Evolutionary conservation across 23 red algal genomes (phyloP).

Genomic region (Cyanidioschyzon merolae): DNA sequence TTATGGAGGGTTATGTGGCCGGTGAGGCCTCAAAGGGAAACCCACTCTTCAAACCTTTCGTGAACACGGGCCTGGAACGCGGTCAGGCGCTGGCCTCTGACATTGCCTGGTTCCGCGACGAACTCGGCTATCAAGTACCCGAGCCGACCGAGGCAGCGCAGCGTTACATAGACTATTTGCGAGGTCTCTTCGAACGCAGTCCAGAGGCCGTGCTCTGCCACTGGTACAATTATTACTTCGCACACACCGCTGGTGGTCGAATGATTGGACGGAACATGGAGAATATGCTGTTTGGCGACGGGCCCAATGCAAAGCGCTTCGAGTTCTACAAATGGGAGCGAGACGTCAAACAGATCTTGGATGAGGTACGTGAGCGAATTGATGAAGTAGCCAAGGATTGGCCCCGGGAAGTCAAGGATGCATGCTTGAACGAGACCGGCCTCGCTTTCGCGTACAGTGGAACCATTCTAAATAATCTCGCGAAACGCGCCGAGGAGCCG

Average conservation of each 20-base stretch:
- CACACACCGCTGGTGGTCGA: constrained; percentile 81
- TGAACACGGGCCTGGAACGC: constrained; percentile 68
- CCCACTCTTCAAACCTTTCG: constrained; percentile 49
- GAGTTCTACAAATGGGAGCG: constrained; percentile 90
- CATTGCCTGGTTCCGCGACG: constrained; percentile 43
- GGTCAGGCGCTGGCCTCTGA: constrained; percentile 50
- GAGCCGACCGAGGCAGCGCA: constrained; percentile 39
- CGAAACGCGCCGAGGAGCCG: constrained; percentile 36
- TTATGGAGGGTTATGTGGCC: constrained; percentile 47
- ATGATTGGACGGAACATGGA: constrained; percentile 98
- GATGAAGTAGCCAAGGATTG: constrained; percentile 65
- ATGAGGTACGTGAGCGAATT: constrained; percentile 60
- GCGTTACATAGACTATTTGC: constrained; percentile 60
- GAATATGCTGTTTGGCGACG: constrained; percentile 41
- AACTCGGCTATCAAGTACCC: constrained; percentile 34
- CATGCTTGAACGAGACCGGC: constrained; percentile 80
- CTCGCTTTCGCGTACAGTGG: constrained; percentile 88
- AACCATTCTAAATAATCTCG: constrained; percentile 74
- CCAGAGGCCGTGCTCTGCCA: constrained; percentile 82
- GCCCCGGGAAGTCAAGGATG: constrained; percentile 88
- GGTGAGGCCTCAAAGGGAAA: constrained; percentile 15
- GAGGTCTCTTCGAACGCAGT: constrained; percentile 32
- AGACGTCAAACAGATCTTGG: constrained; percentile 88
- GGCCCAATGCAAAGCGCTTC: constrained; percentile 37
- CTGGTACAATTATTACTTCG: constrained; percentile 99